Conservation (phyloP, 2,329 filamentous ascomycete species). For the Seiridium unicorne region DNA sequence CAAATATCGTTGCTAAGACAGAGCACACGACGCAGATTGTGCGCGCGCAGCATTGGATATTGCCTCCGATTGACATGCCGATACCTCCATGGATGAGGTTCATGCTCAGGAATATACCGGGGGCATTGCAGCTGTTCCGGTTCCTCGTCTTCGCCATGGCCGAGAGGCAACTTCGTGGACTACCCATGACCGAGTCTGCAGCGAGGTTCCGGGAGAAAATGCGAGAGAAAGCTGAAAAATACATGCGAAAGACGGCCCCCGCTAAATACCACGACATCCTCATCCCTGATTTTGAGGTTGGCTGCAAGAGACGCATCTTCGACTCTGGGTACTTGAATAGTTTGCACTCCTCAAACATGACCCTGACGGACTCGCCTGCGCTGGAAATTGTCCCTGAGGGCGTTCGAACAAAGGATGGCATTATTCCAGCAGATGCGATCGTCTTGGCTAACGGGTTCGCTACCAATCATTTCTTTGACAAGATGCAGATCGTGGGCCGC, state of each 20-base stretch:
- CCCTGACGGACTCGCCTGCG: slow-evolving; percentile 45
- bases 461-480: slow-evolving; percentile 51
- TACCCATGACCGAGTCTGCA: slow-evolving; percentile 34
- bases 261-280: slow-evolving; percentile 60
- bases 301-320: slow-evolving; percentile 64
- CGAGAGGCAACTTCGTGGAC: slow-evolving; percentile 32
- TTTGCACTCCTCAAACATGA: slow-evolving; percentile 47
- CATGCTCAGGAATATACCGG: slow-evolving; percentile 47
- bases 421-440: slow-evolving; percentile 56
- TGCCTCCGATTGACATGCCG: slow-evolving; percentile 26
- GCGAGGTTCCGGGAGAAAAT: slow-evolving; percentile 32
- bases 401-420: slow-evolving; percentile 32
- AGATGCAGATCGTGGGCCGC: slow-evolving; percentile 51
- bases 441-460: slow-evolving; percentile 62
- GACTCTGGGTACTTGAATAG: slow-evolving; percentile 54
- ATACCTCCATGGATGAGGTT: slow-evolving; percentile 15
- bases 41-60: slow-evolving; percentile 41
- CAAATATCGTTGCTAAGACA: slow-evolving; percentile 29
- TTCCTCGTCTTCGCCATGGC: slow-evolving; percentile 38
- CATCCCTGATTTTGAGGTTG: slow-evolving; percentile 60
- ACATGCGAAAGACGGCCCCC: slow-evolving; percentile 46
- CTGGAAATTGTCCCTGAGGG: slow-evolving; percentile 43
- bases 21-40: slow-evolving; percentile 38
- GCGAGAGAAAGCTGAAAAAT: slow-evolving; percentile 37
- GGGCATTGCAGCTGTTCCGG: slow-evolving; percentile 36